Percentiles rank a stretch among this genome's conserved stretches.
phyloP scores from a whole-genome alignment of 2,329 filamentous ascomycete genomes.

The Penicillium sp. region DNA sequence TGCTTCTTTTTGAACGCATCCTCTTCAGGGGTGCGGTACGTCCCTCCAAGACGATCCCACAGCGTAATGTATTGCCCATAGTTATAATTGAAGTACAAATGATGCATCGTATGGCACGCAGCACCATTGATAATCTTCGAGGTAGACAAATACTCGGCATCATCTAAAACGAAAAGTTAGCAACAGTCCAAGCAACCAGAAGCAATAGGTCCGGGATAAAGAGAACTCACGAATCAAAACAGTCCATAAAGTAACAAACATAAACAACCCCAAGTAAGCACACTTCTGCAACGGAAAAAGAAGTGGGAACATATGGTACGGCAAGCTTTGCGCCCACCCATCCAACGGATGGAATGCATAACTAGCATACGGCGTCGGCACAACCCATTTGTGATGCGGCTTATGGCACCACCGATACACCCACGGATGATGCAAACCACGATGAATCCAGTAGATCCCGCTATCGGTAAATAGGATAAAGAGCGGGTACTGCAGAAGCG shows the following conservation, averaged over 20 bases:
- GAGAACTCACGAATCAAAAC: constrained; percentile 67
- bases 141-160: constrained; percentile 88
- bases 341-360: constrained; percentile 94
- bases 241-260: constrained; percentile 95
- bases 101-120: constrained; percentile 90
- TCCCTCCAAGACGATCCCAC: constrained; percentile 85
- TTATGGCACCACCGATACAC: constrained; percentile 91
- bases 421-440: constrained; percentile 72
- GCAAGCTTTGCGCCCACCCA: constrained; percentile 80
- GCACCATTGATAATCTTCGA: constrained; percentile 80
- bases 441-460: constrained; percentile 88
- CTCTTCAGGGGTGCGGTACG: constrained; percentile 36
- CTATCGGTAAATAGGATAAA: constrained; percentile 87
- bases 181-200: not conserved
- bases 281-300: constrained; percentile 89
- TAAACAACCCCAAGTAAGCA: constrained; percentile 79
- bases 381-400: constrained; percentile 98
- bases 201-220: not conserved
- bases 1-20: constrained; percentile 17
- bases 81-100: constrained; percentile 85
- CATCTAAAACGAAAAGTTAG: constrained; percentile 50
- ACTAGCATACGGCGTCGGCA: constrained; percentile 88
- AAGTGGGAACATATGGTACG: constrained; percentile 90
- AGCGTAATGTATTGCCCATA: constrained; percentile 93
- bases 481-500: constrained; percentile 76